Percentiles rank a stretch among this genome's conserved stretches.
These are phyloP conservation scores for Clonostachys byssicola DNA, from an alignment of 2,329 filamentous ascomycete genomes.

Conservation along the genomic window DNA sequence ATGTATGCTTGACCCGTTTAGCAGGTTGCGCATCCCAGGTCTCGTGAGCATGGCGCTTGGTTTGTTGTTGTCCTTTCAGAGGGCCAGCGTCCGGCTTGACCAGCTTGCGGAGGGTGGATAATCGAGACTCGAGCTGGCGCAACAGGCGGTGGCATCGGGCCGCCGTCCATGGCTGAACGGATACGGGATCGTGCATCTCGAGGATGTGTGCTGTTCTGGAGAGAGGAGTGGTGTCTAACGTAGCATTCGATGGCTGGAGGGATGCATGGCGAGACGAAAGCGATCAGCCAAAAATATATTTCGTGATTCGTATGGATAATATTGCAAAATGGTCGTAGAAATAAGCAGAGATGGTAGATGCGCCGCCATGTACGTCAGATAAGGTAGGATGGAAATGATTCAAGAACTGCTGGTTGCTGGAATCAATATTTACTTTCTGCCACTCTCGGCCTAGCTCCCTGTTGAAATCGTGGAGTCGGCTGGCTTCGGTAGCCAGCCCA, in stretches of 20 bases:
- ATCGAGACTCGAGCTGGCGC: constrained; percentile 37
- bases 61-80: no score
- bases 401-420: neutral
- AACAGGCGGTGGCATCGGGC: constrained; percentile 40
- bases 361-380: neutral
- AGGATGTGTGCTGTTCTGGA: neutral
- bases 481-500: neutral
- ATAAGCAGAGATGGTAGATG: no score
- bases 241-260: neutral
- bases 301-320: neutral
- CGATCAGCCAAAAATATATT: neutral
- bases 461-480: neutral
- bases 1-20: neutral
- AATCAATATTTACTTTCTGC: constrained; percentile 4
- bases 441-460: constrained; percentile 1
- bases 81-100: constrained; percentile 1
- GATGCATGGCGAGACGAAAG: neutral
- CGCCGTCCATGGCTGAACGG: constrained; percentile 37
- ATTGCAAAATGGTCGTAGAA: no score
- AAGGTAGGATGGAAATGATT: neutral
- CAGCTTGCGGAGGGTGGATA: constrained; percentile 31
- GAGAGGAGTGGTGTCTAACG: neutral
- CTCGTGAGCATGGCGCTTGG: no score
- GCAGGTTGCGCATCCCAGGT: constrained; percentile 3
- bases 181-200: constrained; percentile 3